Conservation (phyloP, 2,329 filamentous ascomycete species). For the Fusarium sp. region DNA sequence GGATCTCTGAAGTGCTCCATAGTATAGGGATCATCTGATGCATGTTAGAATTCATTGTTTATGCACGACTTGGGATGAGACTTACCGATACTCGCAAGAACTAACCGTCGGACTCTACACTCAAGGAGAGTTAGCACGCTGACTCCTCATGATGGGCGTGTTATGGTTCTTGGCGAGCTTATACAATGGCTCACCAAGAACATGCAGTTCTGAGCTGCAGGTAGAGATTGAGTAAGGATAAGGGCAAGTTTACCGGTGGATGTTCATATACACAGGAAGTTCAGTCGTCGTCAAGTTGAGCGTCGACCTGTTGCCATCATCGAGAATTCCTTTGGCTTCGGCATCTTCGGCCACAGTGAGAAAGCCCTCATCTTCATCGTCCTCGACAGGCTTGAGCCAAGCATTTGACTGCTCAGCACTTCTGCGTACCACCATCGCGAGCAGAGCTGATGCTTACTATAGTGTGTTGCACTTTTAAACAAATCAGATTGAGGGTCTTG, state of each 20-base stretch:
- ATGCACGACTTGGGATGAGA: neutral
- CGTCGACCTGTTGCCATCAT: constrained; percentile 36
- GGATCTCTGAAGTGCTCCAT: constrained; percentile 73
- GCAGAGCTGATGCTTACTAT: neutral
- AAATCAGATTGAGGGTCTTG: neutral
- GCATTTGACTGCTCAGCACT: constrained; percentile 36
- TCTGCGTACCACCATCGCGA: constrained; percentile 30
- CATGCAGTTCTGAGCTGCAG: neutral
- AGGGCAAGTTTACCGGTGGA: constrained; percentile 40
- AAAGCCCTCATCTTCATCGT: constrained; percentile 41
- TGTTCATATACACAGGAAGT: constrained; percentile 43
- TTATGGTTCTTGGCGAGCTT: neutral
- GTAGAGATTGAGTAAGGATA: neutral
- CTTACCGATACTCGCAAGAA: constrained; percentile 43
- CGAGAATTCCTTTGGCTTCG: constrained; percentile 41
- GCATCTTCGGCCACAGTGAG: constrained; percentile 38
- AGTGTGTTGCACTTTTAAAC: neutral
- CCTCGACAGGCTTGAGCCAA: constrained; percentile 39
- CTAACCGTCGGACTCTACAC: constrained; percentile 42
- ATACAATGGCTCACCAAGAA: constrained; percentile 1
- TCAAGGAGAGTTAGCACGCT: constrained; percentile 40
- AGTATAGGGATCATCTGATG: constrained; percentile 53
- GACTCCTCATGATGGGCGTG: neutral
- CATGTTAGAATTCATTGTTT: constrained; percentile 5
- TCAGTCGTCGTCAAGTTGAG: constrained; percentile 35